phyloP scores from a whole-genome alignment of 2,329 filamentous ascomycete species.

The Fusarium falciforme region DNA sequence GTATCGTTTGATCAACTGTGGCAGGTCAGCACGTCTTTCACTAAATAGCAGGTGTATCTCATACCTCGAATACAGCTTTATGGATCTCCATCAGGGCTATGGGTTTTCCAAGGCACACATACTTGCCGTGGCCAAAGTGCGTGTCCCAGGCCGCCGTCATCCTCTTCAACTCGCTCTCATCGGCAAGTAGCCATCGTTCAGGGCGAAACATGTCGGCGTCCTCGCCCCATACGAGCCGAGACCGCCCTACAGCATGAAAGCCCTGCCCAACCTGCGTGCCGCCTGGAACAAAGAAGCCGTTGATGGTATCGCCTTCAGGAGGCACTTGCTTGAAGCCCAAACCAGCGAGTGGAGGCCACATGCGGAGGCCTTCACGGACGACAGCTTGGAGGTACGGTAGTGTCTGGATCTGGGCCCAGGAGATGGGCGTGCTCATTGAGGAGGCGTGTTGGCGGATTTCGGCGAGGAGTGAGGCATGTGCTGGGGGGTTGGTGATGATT shows the following conservation, averaged over 20 bases:
- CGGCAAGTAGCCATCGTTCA: constrained; percentile 63
- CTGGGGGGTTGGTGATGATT: constrained; percentile 57
- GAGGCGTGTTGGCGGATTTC: constrained; percentile 59
- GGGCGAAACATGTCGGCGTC: constrained; percentile 65
- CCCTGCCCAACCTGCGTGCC: constrained; percentile 66
- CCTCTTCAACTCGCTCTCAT: constrained; percentile 43
- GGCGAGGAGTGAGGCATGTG: constrained; percentile 53
- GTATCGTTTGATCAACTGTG: constrained; percentile 47
- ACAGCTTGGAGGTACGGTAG: constrained; percentile 68
- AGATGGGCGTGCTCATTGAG: constrained; percentile 50
- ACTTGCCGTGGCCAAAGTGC: constrained; percentile 59
- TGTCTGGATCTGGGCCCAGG: constrained; percentile 60
- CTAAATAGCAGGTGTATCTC: neutral
- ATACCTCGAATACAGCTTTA: constrained; percentile 61
- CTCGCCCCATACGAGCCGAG: constrained; percentile 59
- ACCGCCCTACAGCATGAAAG: constrained; percentile 64
- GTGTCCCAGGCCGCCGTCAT: constrained; percentile 55
- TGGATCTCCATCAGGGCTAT: constrained; percentile 62
- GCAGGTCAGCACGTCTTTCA: neutral
- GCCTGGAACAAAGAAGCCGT: constrained; percentile 62
- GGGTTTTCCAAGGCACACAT: constrained; percentile 58
- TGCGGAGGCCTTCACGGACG: constrained; percentile 66
- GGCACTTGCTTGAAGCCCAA: constrained; percentile 66
- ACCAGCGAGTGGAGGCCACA: constrained; percentile 65
- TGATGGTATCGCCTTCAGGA: constrained; percentile 62